Evolutionary conservation across 495 filamentous ascomycete genomes (phyloP).

Genomic region (Letharia lupina): DNA sequence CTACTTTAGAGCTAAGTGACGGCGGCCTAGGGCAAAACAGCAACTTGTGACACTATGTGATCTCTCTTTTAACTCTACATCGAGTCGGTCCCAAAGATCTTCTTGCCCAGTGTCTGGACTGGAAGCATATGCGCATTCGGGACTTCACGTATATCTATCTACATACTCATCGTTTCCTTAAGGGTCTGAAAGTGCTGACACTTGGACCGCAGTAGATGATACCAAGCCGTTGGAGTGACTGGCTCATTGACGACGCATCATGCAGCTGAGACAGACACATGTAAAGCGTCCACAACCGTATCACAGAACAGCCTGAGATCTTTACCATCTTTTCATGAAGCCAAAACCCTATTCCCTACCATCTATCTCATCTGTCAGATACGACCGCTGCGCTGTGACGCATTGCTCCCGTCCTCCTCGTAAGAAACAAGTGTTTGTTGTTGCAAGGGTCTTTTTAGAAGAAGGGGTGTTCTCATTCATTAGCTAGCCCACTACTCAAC

Average conservation of each 20-base stretch:
- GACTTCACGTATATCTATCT: not conserved
- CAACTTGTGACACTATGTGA: not conserved
- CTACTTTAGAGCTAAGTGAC: too few relatives aligned
- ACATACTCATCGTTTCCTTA: not conserved
- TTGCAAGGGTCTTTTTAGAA: not conserved
- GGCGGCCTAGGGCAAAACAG: not conserved
- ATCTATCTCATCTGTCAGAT: not conserved
- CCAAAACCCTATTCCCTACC: not conserved
- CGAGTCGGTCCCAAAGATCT: not conserved
- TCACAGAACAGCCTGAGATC: not conserved
- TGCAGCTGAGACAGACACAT: not conserved
- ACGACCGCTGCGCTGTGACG: not conserved
- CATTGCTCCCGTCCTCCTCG: not conserved
- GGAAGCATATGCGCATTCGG: not conserved
- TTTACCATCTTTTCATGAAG: not conserved
- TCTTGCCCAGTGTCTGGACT: not conserved
- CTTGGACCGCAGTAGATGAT: not conserved
- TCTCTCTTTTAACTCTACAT: not conserved
- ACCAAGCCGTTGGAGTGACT: slow-evolving; percentile 1
- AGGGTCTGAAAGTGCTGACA: not conserved
- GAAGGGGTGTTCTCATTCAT: not conserved
- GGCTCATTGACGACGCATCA: slow-evolving; percentile 3
- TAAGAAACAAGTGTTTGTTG: not conserved
- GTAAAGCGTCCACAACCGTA: not conserved
- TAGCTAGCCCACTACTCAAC: not conserved